Evolutionary conservation across 192 early-diverging fungal genomes (phyloP).

Genomic region (Coemansia sp.): DNA sequence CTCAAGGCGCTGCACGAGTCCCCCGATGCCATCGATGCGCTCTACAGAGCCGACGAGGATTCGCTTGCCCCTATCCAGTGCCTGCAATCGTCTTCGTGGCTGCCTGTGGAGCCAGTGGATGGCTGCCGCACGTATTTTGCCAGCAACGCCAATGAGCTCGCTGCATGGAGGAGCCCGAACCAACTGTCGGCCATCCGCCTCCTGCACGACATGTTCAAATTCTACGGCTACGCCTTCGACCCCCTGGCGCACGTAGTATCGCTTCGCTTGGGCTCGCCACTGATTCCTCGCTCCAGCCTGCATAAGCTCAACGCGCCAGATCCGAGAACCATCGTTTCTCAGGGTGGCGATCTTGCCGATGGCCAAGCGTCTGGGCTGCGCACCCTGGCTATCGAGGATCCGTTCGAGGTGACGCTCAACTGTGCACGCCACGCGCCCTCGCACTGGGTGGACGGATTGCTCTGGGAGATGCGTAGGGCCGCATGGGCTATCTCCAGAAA

Average conservation of each 20-base stretch:
- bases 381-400: constrained; percentile 46
- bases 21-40: neutral
- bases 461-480: constrained; percentile 53
- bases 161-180: constrained; percentile 29
- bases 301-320: constrained; percentile 12
- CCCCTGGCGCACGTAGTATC: constrained; percentile 29
- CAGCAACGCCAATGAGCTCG: neutral
- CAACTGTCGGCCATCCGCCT: constrained; percentile 14
- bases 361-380: constrained; percentile 7
- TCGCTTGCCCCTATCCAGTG: neutral
- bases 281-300: constrained; percentile 27
- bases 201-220: constrained; percentile 29
- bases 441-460: constrained; percentile 40
- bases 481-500: constrained; percentile 19
- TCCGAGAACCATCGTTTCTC: neutral
- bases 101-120: constrained; percentile 16
- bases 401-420: constrained; percentile 37
- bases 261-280: constrained; percentile 24
- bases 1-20: constrained; percentile 9
- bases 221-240: constrained; percentile 34
- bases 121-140: constrained; percentile 15
- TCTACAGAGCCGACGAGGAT: constrained; percentile 1
- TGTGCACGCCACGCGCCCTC: constrained; percentile 40
- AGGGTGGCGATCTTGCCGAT: constrained; percentile 6
- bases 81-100: neutral